Conservation (phyloP, 2,329 filamentous ascomycete genomes). For the Colletotrichum sansevieriae region DNA sequence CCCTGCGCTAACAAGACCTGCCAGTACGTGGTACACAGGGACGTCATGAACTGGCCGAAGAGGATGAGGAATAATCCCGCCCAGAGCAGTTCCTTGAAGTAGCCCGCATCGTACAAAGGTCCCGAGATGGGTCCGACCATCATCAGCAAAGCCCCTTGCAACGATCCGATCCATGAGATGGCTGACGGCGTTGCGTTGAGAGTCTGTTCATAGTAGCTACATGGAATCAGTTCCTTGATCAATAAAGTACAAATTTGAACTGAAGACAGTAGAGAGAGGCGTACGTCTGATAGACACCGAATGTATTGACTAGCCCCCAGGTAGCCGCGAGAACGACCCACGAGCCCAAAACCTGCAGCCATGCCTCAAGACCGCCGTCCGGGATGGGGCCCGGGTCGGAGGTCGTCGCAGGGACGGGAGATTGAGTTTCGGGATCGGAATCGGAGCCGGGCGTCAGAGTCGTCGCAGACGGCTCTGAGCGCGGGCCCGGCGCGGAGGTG, state of each 20-base stretch:
- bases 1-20: constrained; percentile 56
- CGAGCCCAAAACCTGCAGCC: constrained; percentile 47
- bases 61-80: constrained; percentile 53
- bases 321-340: constrained; percentile 43
- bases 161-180: constrained; percentile 61
- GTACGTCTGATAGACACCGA: constrained; percentile 58
- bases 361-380: constrained; percentile 46
- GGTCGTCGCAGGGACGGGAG: constrained; percentile 7
- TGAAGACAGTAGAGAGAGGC: no score
- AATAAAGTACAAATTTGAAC: no score
- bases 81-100: constrained; percentile 54
- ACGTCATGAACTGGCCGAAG: constrained; percentile 59
- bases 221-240: no score
- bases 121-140: constrained; percentile 56
- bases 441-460: constrained; percentile 18
- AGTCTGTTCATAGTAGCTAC: constrained; percentile 53
- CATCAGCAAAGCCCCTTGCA: constrained; percentile 58
- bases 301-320: constrained; percentile 57
- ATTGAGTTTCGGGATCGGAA: constrained; percentile 17
- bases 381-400: constrained; percentile 36
- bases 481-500: constrained; percentile 6
- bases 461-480: constrained; percentile 26
- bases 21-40: constrained; percentile 59
- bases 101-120: constrained; percentile 58
- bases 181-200: constrained; percentile 53